Conservation (phyloP, 441 rosid species). For the Brassica balearica region DNA sequence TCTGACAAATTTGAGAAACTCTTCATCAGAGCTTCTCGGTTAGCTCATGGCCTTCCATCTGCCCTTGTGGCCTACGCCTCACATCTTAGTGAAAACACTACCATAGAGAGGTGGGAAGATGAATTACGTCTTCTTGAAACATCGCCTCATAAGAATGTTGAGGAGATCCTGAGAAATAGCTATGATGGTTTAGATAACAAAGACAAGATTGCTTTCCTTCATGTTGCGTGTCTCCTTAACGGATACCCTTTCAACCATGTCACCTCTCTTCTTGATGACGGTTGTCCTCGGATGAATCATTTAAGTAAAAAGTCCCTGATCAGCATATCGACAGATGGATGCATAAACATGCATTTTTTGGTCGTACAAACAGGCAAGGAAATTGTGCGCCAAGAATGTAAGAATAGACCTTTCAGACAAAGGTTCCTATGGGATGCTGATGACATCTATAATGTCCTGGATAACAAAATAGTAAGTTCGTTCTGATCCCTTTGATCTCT, state of each 20-base stretch:
- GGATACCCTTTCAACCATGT: neutral
- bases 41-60: conserved; percentile 29
- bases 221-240: conserved; percentile 44
- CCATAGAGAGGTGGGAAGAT: conserved; percentile 14
- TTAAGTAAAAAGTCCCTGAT: conserved; percentile 33
- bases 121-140: neutral
- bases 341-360: conserved; percentile 47
- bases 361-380: conserved; percentile 31
- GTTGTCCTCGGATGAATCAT: neutral
- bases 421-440: neutral
- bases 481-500: neutral
- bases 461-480: neutral
- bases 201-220: conserved; percentile 34
- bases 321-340: neutral
- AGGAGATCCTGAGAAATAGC: conserved; percentile 24
- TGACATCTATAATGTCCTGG: conserved; percentile 15
- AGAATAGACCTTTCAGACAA: conserved; percentile 11
- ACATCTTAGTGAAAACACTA: conserved; percentile 11
- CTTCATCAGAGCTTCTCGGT: neutral
- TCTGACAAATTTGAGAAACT: neutral
- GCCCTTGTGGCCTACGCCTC: conserved; percentile 38
- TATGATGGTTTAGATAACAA: conserved; percentile 31
- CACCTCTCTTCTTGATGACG: neutral
- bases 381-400: conserved; percentile 23
- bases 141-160: neutral